Conservation (phyloP, 1,139 yeast genomes). For the Barnettozyma hawaiiensis region DNA sequence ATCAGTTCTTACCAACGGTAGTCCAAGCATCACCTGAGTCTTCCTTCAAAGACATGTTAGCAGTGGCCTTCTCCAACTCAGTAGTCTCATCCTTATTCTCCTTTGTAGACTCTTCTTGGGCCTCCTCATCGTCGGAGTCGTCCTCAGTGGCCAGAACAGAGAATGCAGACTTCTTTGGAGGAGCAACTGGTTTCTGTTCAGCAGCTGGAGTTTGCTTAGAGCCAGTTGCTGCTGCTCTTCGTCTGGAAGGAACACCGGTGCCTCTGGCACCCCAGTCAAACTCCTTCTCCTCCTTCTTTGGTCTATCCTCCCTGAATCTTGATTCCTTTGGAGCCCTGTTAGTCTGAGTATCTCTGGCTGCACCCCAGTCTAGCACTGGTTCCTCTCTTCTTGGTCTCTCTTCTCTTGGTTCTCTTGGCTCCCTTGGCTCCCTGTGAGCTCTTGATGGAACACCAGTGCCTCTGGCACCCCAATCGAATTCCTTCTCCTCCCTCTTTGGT, state of each 20-base stretch:
- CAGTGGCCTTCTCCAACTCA: slow-evolving; percentile 40
- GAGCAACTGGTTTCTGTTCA: slow-evolving; percentile 36
- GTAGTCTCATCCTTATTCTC: slow-evolving; percentile 33
- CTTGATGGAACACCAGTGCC: slow-evolving; percentile 25
- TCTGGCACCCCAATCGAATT: slow-evolving; percentile 42
- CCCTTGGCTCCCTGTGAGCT: slow-evolving; percentile 15
- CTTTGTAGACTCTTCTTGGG: slow-evolving; percentile 41
- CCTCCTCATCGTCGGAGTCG: slow-evolving; percentile 64
- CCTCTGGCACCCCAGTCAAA: slow-evolving; percentile 38
- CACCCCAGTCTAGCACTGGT: slow-evolving; percentile 40
- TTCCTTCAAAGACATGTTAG: slow-evolving; percentile 35
- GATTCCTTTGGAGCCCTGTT: slow-evolving; percentile 20
- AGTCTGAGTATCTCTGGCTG: slow-evolving; percentile 27
- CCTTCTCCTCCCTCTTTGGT: slow-evolving; percentile 38
- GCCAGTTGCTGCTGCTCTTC: slow-evolving; percentile 1
- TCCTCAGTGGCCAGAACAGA: slow-evolving; percentile 64
- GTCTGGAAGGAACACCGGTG: slow-evolving; percentile 7
- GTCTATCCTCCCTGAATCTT: slow-evolving; percentile 24
- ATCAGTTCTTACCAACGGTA: slow-evolving; percentile 48
- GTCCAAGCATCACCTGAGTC: slow-evolving; percentile 50
- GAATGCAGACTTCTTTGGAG: slow-evolving; percentile 51
- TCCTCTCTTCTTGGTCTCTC: slow-evolving; percentile 33
- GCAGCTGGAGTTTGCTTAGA: slow-evolving; percentile 11
- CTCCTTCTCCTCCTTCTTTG: slow-evolving; percentile 36
- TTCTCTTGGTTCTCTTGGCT: slow-evolving; percentile 22